Percentiles rank a stretch among this genome's conserved stretches.
Conservation (phyloP, 371 early-diverging fungal genomes). For the Saksenaea vasiformis region DNA sequence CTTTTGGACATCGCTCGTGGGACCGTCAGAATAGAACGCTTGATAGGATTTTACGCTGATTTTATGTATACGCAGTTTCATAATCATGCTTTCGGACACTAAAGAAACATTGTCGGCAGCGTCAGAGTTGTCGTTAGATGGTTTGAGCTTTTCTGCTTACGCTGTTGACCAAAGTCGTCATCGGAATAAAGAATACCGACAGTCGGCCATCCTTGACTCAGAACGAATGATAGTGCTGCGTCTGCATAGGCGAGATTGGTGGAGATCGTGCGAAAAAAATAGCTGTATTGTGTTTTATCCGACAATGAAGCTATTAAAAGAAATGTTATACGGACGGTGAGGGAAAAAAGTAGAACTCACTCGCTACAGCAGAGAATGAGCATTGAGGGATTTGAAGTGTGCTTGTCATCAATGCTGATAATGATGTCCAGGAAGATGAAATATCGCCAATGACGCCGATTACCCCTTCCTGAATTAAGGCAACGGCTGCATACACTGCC, state of each 20-base stretch:
- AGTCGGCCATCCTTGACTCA: slow-evolving; percentile 55
- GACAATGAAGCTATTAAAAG: slow-evolving; percentile 50
- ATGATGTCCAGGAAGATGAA: slow-evolving; percentile 59
- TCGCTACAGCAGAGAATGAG: slow-evolving; percentile 60
- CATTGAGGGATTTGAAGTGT: slow-evolving; percentile 65
- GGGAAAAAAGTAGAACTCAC: slow-evolving; percentile 28
- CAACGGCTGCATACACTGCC: slow-evolving; percentile 58
- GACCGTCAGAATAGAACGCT: slow-evolving; percentile 50
- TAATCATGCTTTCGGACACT: slow-evolving; percentile 54
- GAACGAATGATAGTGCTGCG: slow-evolving; percentile 55
- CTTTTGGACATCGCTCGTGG: slow-evolving; percentile 42
- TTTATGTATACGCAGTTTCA: slow-evolving; percentile 39
- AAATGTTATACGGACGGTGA: background rate
- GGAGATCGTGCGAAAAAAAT: slow-evolving; percentile 60
- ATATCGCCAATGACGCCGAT: slow-evolving; percentile 63
- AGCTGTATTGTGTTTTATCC: slow-evolving; percentile 56
- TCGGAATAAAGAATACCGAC: slow-evolving; percentile 57
- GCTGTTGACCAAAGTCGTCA: slow-evolving; percentile 54
- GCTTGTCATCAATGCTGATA: slow-evolving; percentile 60
- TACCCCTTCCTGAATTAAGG: slow-evolving; percentile 58
- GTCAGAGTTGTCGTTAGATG: too few relatives aligned
- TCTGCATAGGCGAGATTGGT: slow-evolving; percentile 55
- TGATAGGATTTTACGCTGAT: slow-evolving; percentile 48
- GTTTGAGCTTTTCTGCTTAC: slow-evolving; percentile 31
- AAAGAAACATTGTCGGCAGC: background rate